These are phyloP conservation scores for Biscogniauxia sp. DNA, from an alignment of 2,329 filamentous ascomycete species.

Conservation along the genomic window DNA sequence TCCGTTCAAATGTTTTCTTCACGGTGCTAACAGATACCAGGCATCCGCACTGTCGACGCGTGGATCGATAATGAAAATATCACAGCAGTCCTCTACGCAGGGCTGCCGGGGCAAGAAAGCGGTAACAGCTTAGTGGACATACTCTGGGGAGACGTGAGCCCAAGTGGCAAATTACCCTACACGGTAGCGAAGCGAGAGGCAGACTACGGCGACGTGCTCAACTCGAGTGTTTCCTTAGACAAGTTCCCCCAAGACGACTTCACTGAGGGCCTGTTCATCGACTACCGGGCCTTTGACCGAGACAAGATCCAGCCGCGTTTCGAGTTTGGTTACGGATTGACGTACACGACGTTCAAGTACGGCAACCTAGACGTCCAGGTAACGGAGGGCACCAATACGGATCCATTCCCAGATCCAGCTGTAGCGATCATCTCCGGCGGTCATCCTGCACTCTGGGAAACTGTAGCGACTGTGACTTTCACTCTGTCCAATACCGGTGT, in stretches of 20 bases:
- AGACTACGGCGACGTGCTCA: conserved; percentile 59
- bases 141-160: conserved; percentile 52
- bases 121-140: conserved; percentile 71
- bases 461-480: conserved; percentile 44
- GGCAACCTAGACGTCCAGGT: conserved; percentile 49
- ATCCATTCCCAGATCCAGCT: conserved; percentile 48
- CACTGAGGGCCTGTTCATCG: conserved; percentile 76
- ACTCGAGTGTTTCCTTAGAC: conserved; percentile 47
- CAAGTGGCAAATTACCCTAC: conserved; percentile 29
- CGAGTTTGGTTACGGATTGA: conserved; percentile 80
- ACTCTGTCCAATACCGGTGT: conserved; percentile 51
- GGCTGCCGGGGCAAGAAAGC: conserved; percentile 80
- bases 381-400: conserved; percentile 39
- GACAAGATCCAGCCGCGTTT: conserved; percentile 69
- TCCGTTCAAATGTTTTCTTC: not conserved
- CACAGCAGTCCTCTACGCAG: conserved; percentile 73
- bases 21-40: not conserved
- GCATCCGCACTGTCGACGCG: conserved; percentile 67
- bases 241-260: conserved; percentile 71
- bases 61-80: conserved; percentile 75
- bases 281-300: conserved; percentile 88
- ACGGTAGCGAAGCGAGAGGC: conserved; percentile 29
- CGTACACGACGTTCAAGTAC: conserved; percentile 70
- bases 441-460: conserved; percentile 59
- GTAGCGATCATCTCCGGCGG: conserved; percentile 54